Conservation (phyloP, 805 yeast genomes). For the Candida broadrunensis region DNA sequence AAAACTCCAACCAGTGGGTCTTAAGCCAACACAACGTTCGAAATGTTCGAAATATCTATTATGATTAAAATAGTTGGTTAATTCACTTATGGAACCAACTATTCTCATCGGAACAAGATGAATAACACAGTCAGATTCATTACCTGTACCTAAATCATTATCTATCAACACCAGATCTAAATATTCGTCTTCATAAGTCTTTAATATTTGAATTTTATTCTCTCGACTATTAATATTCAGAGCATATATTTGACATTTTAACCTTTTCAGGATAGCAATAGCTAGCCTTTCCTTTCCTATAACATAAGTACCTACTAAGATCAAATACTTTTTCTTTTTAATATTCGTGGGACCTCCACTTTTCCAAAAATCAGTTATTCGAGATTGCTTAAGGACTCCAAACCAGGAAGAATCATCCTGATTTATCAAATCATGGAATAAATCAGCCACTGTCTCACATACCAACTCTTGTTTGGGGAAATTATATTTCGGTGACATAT, state of each 20-base stretch:
- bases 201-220: constrained; percentile 39
- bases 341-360: constrained; percentile 2
- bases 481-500: constrained; percentile 66
- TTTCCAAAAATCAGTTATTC: constrained; percentile 37
- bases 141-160: constrained; percentile 38
- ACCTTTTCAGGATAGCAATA: constrained; percentile 50
- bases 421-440: constrained; percentile 40
- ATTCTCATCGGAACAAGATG: constrained; percentile 74
- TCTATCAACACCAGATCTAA: constrained; percentile 25
- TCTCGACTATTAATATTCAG: constrained; percentile 44
- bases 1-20: constrained; percentile 93
- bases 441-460: constrained; percentile 54
- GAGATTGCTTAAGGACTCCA: constrained; percentile 31
- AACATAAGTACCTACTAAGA: constrained; percentile 81
- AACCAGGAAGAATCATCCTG: constrained; percentile 28
- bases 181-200: constrained; percentile 44
- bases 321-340: constrained; percentile 40
- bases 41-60: constrained; percentile 43
- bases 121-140: constrained; percentile 46
- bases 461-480: constrained; percentile 79
- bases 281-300: constrained; percentile 93
- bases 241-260: constrained; percentile 56
- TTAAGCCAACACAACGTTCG: constrained; percentile 64
- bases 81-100: constrained; percentile 39
- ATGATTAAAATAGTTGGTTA: constrained; percentile 49